A percentile compares a stretch with the other conserved stretches of the same genome.
Conservation (phyloP, 352 stramenopile genomes). For the Pythium myriotylum region DNA sequence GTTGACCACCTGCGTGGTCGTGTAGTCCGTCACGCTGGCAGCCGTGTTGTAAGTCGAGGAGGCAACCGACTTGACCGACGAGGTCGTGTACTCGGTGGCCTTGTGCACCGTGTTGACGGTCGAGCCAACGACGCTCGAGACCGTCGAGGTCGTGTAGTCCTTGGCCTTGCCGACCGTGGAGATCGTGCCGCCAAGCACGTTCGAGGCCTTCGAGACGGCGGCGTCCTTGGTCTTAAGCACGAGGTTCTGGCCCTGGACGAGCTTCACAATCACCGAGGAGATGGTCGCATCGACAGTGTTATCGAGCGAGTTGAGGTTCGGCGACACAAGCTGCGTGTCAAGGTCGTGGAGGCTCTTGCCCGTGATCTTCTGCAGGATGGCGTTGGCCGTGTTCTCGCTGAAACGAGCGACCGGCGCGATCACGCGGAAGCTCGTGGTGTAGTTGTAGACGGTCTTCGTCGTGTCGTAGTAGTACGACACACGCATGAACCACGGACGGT, state of each 20-base stretch:
- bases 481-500: conserved; percentile 73
- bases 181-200: conserved; percentile 22
- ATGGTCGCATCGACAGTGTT: conserved; percentile 68
- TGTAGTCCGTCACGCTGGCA: conserved; percentile 29
- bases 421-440: conserved; percentile 78
- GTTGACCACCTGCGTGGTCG: conserved; percentile 62
- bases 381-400: conserved; percentile 68
- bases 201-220: conserved; percentile 41
- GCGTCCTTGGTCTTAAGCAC: conserved; percentile 72
- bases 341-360: conserved; percentile 64
- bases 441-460: conserved; percentile 80
- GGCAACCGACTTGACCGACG: conserved; percentile 31
- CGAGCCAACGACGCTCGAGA: conserved; percentile 44
- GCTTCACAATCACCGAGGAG: conserved; percentile 46
- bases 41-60: conserved; percentile 23
- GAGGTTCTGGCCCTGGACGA: conserved; percentile 65
- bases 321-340: conserved; percentile 51
- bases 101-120: conserved; percentile 47
- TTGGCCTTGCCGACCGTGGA: conserved; percentile 27
- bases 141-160: conserved; percentile 41
- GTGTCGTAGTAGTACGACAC: conserved; percentile 83
- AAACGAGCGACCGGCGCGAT: conserved; percentile 65
- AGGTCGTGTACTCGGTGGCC: conserved; percentile 59
- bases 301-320: conserved; percentile 58
- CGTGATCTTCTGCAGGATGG: conserved; percentile 59